Conservation (phyloP, 2,329 filamentous ascomycete species). For the Penicillium hordei region DNA sequence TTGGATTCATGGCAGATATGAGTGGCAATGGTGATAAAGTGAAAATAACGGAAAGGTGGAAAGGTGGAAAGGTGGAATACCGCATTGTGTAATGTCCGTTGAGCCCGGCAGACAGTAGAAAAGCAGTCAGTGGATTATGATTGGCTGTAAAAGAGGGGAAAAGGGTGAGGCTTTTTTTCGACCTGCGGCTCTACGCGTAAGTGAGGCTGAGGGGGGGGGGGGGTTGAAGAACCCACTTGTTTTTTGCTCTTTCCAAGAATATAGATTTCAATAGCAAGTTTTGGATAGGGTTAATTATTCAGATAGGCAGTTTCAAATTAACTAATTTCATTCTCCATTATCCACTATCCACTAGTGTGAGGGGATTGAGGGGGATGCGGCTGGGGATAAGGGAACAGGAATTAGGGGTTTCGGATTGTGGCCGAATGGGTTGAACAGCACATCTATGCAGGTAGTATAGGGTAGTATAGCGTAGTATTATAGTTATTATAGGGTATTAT, state of each 20-base stretch:
- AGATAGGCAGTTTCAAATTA: not conserved
- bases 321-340: not conserved
- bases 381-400: not conserved
- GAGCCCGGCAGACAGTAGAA: not conserved
- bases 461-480: conserved; percentile 6
- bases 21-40: too few species aligned
- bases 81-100: conserved; percentile 2
- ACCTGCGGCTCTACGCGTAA: conserved; percentile 14
- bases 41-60: too few species aligned
- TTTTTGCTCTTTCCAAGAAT: not conserved
- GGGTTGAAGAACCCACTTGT: conserved; percentile 12
- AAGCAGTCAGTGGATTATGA: not conserved
- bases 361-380: not conserved
- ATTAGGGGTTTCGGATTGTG: conserved; percentile 3
- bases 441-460: conserved; percentile 4
- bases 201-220: conserved; percentile 18
- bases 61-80: not conserved
- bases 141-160: not conserved
- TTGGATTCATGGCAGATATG: too few species aligned
- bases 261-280: not conserved
- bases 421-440: conserved; percentile 3
- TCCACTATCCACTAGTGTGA: conserved; percentile 4
- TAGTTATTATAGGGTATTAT: not conserved
- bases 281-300: not conserved
- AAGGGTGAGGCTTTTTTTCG: conserved; percentile 6